Evolutionary conservation across 2,329 filamentous ascomycete species (phyloP).

Genomic region (Phialemoniopsis sp.): DNA sequence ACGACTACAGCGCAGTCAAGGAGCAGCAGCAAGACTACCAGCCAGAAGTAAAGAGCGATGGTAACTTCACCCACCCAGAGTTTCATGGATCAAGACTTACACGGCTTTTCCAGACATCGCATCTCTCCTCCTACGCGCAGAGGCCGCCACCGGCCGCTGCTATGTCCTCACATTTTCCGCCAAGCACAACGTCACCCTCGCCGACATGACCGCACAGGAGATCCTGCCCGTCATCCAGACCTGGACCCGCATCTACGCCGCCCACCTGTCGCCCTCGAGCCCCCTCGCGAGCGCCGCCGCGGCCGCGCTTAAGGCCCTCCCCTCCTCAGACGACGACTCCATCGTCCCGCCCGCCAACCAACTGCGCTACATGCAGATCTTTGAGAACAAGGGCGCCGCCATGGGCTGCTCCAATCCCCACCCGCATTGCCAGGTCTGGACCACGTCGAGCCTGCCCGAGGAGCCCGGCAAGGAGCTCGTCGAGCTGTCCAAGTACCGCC

Average conservation of each 20-base stretch:
- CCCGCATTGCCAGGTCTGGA: constrained; percentile 96
- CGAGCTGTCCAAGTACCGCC: constrained; percentile 74
- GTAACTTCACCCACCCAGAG: no score
- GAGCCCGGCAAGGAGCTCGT: constrained; percentile 77
- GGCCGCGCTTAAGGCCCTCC: constrained; percentile 25
- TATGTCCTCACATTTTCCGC: constrained; percentile 95
- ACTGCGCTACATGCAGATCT: constrained; percentile 97
- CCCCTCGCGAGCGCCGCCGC: constrained; percentile 47
- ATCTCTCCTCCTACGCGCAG: constrained; percentile 72
- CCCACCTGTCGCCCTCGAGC: constrained; percentile 70
- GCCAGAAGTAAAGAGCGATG: constrained; percentile 32
- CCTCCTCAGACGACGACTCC: constrained; percentile 26
- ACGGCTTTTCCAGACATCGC: constrained; percentile 55
- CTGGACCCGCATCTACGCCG: constrained; percentile 87
- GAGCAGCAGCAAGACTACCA: constrained; percentile 82
- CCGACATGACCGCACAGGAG: constrained; percentile 74
- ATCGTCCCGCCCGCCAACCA: constrained; percentile 61
- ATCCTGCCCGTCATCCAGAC: constrained; percentile 82
- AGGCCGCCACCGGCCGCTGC: constrained; percentile 89
- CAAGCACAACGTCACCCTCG: constrained; percentile 85
- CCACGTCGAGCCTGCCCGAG: constrained; percentile 84
- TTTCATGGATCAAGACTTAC: no score
- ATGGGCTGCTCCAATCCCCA: constrained; percentile 99
- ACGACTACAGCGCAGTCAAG: constrained; percentile 96
- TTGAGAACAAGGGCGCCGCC: constrained; percentile 95